These are phyloP conservation scores for Solanum hybrid DNA, from an alignment of 305 asterid species.

Conservation along the genomic window DNA sequence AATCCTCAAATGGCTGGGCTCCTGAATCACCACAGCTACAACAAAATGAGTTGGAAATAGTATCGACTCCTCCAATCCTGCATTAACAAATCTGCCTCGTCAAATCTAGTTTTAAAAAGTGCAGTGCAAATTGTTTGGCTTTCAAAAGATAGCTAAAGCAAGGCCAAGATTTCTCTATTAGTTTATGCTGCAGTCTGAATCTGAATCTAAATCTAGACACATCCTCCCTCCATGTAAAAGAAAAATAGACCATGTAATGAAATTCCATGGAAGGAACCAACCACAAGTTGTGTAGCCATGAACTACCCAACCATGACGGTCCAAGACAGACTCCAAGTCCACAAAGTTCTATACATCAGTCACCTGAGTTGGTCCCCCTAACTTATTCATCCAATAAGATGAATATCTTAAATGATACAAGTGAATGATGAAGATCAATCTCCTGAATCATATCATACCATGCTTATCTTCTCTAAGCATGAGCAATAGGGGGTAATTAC, in stretches of 20 bases:
- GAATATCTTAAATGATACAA: neutral
- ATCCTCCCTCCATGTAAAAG: neutral
- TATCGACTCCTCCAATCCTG: constrained; percentile 48
- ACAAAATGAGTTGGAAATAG: constrained; percentile 30
- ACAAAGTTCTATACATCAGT: neutral
- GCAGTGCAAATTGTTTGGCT: neutral
- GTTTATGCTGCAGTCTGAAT: neutral
- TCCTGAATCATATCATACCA: neutral
- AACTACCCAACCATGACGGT: neutral
- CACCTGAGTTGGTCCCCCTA: neutral
- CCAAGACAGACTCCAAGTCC: neutral
- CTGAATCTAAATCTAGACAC: neutral
- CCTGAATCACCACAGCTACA: constrained; percentile 56
- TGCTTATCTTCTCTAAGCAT: neutral
- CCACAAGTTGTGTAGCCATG: neutral
- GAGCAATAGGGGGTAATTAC: neutral
- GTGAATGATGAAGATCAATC: neutral
- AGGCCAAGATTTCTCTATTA: neutral
- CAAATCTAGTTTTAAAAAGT: neutral
- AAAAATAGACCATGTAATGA: neutral
- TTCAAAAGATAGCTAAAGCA: neutral
- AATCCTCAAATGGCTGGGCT: constrained; percentile 36
- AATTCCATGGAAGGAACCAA: neutral
- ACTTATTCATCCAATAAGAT: neutral
- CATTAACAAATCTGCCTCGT: constrained; percentile 4